These are phyloP conservation scores for Lachnellula occidentalis DNA, from an alignment of 2,329 filamentous ascomycete species.

Conservation along the genomic window DNA sequence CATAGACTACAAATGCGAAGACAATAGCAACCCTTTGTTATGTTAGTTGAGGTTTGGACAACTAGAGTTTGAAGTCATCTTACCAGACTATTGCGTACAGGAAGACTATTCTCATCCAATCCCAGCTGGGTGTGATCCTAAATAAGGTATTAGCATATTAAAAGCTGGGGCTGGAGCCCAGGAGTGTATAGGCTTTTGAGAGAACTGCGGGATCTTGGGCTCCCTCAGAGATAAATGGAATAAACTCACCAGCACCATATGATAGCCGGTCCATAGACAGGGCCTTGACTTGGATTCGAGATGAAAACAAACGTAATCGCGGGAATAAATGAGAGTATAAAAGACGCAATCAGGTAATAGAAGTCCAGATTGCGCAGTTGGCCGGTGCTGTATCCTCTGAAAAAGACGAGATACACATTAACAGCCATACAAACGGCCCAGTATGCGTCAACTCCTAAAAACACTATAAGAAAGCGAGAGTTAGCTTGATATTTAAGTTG, in stretches of 20 bases:
- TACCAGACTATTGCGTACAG: conserved; percentile 69
- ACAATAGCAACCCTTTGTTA: conserved; percentile 45
- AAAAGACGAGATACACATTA: conserved; percentile 55
- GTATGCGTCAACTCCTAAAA: conserved; percentile 45
- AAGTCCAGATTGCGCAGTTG: conserved; percentile 48
- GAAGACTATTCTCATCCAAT: conserved; percentile 63
- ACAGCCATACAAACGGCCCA: conserved; percentile 54
- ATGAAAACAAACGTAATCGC: conserved; percentile 47
- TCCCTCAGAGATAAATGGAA: too few relatives aligned
- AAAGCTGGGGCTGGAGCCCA: too few relatives aligned
- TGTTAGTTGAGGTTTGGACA: not conserved
- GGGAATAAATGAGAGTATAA: conserved; percentile 48
- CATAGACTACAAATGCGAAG: conserved; percentile 58
- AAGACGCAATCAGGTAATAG: conserved; percentile 47
- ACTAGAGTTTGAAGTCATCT: not conserved
- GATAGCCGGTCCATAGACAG: conserved; percentile 34
- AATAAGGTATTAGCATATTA: too few relatives aligned
- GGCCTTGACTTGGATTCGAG: conserved; percentile 25
- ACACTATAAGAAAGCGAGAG: conserved; percentile 37
- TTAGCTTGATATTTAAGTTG: too few relatives aligned
- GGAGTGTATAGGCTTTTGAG: too few relatives aligned
- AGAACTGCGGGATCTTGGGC: too few relatives aligned
- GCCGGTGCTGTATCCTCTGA: conserved; percentile 44
- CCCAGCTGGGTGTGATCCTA: conserved; percentile 55
- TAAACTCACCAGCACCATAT: conserved; percentile 62